These are phyloP conservation scores for Corymbia maculata DNA, from an alignment of 345 rosid species.

Conservation along the genomic window DNA sequence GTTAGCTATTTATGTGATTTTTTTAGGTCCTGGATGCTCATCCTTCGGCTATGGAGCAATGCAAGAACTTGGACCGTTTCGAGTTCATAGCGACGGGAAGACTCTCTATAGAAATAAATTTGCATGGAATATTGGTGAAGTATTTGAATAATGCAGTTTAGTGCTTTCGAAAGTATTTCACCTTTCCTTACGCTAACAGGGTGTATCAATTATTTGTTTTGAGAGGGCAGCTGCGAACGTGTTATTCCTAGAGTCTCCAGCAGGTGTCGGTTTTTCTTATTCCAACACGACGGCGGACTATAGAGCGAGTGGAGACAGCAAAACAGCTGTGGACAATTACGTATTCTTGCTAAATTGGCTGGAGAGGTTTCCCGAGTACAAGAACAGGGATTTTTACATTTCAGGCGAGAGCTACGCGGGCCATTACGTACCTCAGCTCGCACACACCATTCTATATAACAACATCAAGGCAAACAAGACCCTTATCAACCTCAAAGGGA, in stretches of 20 bases:
- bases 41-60: conserved; percentile 34
- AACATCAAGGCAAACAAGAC: conserved; percentile 20
- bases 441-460: conserved; percentile 51
- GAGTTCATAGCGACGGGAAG: conserved; percentile 28
- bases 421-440: conserved; percentile 78
- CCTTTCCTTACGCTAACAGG: not conserved
- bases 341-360: conserved; percentile 65
- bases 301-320: conserved; percentile 32
- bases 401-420: conserved; percentile 90
- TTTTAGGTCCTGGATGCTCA: conserved; percentile 34
- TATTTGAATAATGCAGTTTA: not conserved
- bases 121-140: conserved; percentile 7
- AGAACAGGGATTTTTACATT: conserved; percentile 56
- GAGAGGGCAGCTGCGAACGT: conserved; percentile 22
- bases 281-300: conserved; percentile 54
- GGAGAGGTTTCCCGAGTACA: conserved; percentile 76
- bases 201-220: not conserved
- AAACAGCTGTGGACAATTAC: conserved; percentile 51
- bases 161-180: not conserved
- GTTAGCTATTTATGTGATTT: not conserved
- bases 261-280: conserved; percentile 83
- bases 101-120: conserved; percentile 18
- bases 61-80: conserved; percentile 37
- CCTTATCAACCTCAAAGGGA: conserved; percentile 71
- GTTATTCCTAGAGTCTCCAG: conserved; percentile 68